Percentiles rank a stretch among this genome's conserved stretches.
phyloP scores from a whole-genome alignment of 169 alveolate species.

The Blepharisma undulans region DNA sequence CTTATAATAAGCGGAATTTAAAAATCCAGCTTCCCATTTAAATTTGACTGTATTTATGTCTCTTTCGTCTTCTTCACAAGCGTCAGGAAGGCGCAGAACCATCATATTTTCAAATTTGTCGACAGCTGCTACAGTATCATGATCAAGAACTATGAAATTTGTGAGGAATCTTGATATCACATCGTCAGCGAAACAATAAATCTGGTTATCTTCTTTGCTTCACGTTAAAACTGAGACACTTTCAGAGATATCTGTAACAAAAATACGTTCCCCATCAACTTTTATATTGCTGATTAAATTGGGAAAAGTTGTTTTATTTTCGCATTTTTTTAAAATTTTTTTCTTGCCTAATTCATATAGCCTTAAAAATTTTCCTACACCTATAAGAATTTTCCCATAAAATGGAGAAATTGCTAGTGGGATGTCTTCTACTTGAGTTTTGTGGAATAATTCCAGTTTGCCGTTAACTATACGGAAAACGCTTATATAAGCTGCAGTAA shows the following conservation, averaged over 20 bases:
- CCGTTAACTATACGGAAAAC: slow-evolving; percentile 69
- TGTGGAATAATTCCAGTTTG: slow-evolving; percentile 47
- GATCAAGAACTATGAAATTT: slow-evolving; percentile 92
- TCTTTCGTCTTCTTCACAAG: slow-evolving; percentile 84
- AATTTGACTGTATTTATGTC: slow-evolving; percentile 82
- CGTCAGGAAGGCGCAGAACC: slow-evolving; percentile 86
- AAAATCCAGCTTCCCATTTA: slow-evolving; percentile 83
- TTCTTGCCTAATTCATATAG: slow-evolving; percentile 97
- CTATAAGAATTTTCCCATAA: slow-evolving; percentile 93
- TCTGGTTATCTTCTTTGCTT: slow-evolving; percentile 73
- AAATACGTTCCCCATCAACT: slow-evolving; percentile 90
- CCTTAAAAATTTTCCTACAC: slow-evolving; percentile 92
- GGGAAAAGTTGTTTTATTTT: slow-evolving; percentile 84
- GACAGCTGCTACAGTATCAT: slow-evolving; percentile 92
- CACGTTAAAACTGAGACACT: slow-evolving; percentile 92
- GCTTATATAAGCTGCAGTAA: slow-evolving; percentile 67
- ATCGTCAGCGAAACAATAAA: slow-evolving; percentile 87
- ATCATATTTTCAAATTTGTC: slow-evolving; percentile 94
- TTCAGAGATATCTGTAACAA: slow-evolving; percentile 94
- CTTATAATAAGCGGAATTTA: slow-evolving; percentile 87
- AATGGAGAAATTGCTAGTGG: slow-evolving; percentile 92
- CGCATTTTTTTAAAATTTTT: slow-evolving; percentile 95
- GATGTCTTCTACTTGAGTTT: slow-evolving; percentile 76
- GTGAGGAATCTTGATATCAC: slow-evolving; percentile 95
- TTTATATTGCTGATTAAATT: slow-evolving; percentile 72